Base-by-base conservation (phyloP, 352 stramenopile genomes). In the Globisporangium middletonii region DNA sequence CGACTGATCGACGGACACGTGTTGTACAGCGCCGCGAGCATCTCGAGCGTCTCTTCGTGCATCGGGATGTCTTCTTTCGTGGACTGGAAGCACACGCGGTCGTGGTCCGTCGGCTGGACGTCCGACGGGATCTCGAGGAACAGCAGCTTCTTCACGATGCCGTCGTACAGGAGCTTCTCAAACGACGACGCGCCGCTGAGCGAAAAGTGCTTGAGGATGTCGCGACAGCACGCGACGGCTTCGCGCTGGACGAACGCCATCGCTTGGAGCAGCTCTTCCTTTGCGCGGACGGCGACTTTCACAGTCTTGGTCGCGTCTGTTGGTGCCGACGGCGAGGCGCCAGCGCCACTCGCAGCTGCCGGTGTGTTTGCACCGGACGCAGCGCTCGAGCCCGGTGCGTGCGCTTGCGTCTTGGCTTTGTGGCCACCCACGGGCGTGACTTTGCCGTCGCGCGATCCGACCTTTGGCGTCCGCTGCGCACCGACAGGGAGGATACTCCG, bases 51-150 rank as follows among this genome's bases (percentile, higher is more conserved):
- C 28, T 89, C 78, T 63, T 86, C 70, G 41, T 95, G 85, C 9
- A 93, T 63, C 27, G 85, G 85, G 41, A 95, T 89, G 33, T 88
- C 67, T 55, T 93, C 85, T 65, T 92, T 88, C 9, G 82, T 90
- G 2, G 83, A 89, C 54, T 86, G 53, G 43, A 92, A 95, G 44
- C 81, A 93, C n/a, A 79, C 86, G 26, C 83, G 80, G 62, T 95
- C 85, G 27, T 95, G 85, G 41, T 95, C 85, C 0, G 85, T 93
- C 0, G 80, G 77, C 41, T 94, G 82, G n/a, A 92, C 76, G 59
- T 95, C 85, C 5, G 76, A 38, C 3, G 79, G 79, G 28, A 92
- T 89, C 51, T 95, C 85, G 4, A 95, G 61, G 55, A 95, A 93
- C 15, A 95, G 59, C 15, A 95, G 52, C 49, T 90, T 91, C 45